Evolutionary conservation across 1,139 yeast genomes (phyloP).

Genomic region (Williopsis jadinii): DNA sequence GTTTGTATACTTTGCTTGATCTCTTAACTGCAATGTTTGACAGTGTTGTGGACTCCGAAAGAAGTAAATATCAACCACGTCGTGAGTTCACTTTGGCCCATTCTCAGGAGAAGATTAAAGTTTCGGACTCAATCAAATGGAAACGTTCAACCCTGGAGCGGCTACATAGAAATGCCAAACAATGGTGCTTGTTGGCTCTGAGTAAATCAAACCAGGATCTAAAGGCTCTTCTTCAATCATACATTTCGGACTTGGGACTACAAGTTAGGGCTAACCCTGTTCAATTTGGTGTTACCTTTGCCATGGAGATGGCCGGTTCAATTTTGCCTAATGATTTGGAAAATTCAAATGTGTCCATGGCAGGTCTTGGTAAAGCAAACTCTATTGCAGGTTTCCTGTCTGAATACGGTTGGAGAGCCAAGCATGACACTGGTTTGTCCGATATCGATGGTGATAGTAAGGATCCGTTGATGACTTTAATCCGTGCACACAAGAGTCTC

Average conservation of each 20-base stretch:
- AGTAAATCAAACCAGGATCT: constrained; percentile 61
- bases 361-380: constrained; percentile 36
- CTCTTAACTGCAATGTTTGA: constrained; percentile 70
- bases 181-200: constrained; percentile 58
- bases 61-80: constrained; percentile 78
- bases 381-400: constrained; percentile 70
- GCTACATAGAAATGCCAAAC: constrained; percentile 50
- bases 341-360: constrained; percentile 24
- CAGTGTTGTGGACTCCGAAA: constrained; percentile 81
- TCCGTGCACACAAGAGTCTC: constrained; percentile 7
- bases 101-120: constrained; percentile 49
- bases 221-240: constrained; percentile 71
- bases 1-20: constrained; percentile 76
- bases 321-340: constrained; percentile 62
- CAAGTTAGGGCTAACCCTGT: constrained; percentile 56
- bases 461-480: constrained; percentile 14
- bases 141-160: constrained; percentile 60
- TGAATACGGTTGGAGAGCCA: constrained; percentile 71
- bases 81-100: constrained; percentile 60
- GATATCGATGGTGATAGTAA: constrained; percentile 13
- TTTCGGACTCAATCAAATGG: constrained; percentile 79
- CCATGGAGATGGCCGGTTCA: constrained; percentile 79
- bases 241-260: constrained; percentile 45
- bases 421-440: constrained; percentile 21
- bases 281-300: constrained; percentile 38